Evolutionary conservation across 495 filamentous ascomycete species (phyloP).

Genomic region (Penicillium paradoxum): DNA sequence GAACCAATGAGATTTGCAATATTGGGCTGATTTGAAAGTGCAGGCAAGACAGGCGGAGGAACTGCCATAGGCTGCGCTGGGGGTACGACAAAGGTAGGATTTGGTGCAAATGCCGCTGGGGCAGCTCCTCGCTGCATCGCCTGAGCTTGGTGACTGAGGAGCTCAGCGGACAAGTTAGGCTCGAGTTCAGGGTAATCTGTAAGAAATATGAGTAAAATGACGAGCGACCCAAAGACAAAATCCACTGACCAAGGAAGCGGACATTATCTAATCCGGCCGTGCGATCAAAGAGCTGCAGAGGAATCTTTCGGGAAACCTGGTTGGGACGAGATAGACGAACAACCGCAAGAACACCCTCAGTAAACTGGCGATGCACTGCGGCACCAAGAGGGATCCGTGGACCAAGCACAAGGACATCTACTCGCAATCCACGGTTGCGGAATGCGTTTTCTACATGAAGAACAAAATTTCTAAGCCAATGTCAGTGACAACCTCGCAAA

Average conservation of each 20-base stretch:
- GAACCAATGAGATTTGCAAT: conserved; percentile 48
- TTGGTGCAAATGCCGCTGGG: conserved; percentile 39
- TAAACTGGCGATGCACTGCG: conserved; percentile 75
- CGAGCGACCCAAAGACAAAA: conserved; percentile 1
- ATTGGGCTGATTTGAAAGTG: conserved; percentile 37
- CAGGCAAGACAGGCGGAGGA: conserved; percentile 27
- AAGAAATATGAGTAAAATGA: background rate
- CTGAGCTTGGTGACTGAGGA: conserved; percentile 70
- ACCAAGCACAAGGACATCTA: conserved; percentile 69
- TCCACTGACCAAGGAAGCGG: conserved; percentile 61
- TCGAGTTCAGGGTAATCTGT: conserved; percentile 78
- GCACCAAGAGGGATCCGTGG: conserved; percentile 72
- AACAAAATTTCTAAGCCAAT: conserved; percentile 61
- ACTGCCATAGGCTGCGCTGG: conserved; percentile 32
- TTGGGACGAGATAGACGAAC: conserved; percentile 64
- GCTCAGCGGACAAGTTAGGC: conserved; percentile 66
- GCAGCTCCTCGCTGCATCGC: conserved; percentile 45
- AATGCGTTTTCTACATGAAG: conserved; percentile 76
- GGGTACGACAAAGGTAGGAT: conserved; percentile 42
- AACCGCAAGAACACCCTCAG: conserved; percentile 85
- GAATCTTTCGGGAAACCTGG: conserved; percentile 65
- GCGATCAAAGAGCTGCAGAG: conserved; percentile 81
- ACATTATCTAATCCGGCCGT: conserved; percentile 63
- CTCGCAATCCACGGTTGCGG: conserved; percentile 60
- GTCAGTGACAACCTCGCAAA: conserved; percentile 6